Base-by-base conservation (phyloP, 2,329 filamentous ascomycete species). In the Alternaria conjuncta region DNA sequence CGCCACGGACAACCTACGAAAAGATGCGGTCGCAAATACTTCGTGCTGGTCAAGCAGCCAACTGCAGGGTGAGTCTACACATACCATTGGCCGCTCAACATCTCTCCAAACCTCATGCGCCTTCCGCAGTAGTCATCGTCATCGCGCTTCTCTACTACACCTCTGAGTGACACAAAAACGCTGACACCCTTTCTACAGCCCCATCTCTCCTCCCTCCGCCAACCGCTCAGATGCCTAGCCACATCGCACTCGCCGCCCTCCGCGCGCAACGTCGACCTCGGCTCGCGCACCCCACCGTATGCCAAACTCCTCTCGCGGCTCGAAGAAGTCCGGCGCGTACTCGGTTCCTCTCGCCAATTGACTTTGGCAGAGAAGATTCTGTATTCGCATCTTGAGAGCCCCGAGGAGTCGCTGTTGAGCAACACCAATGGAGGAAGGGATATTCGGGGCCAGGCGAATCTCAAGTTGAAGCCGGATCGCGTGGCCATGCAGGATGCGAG, bases 401-500 rank as follows among this genome's bases (percentile, higher is more conserved):
- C 90, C 7, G 94, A 97, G 82, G 94, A 97, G 80, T 94, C 93
- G 41, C 88, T 99, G 57, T 85, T 97, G 64, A 89, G 88, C 57
- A 89, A 89, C 76, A 97, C 94, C 54, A 87, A 93, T 81, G 93
- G 94, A 86, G 95, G 94, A 71, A 88, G 88, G 55, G 87, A 91
- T 75, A 91, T 99, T 66, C 89, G 96, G 45, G 95, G 95, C 71
- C 89, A 89, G 77, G 94, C 94, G 55, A 98, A 97, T 79, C 86
- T 99, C 82, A 97, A 97, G 85, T 91, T 99, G 81, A 97, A 97
- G 82, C 96, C 96, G 21, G 96, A 99, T 81, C 89, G 96, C 57
- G 96, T 98, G 72, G 96, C 96, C 69, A 99, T 99, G 96, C 96
- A 99, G 83, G 96, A 99, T 84, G 96, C 96, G 13, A 97, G 93